Evolutionary conservation across 495 filamentous ascomycete species (phyloP), one percentile per base, ranked within the genome.

Genomic region (Tetracladium marchalianum): DNA sequence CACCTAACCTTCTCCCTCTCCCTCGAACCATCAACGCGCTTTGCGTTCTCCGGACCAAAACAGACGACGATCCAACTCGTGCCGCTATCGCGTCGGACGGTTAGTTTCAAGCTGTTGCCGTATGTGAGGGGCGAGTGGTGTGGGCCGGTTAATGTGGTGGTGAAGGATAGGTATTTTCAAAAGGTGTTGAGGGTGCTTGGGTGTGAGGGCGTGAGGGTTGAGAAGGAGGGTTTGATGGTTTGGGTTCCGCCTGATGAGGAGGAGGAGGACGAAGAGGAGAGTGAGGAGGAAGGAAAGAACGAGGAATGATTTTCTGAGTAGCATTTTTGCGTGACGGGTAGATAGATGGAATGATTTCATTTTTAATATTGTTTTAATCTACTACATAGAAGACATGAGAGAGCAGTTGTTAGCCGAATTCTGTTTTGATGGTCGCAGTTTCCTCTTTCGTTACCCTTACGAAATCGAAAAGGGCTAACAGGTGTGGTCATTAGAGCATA

Each of bases 31-130:
- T 87, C 76, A 56, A 88, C 94, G 48, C 76, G 85, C 11, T 99
- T 99, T 62, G 92, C 87, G 6, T 96, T 99, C 61, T 88, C 84
- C 22, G 92, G 92, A 0, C 71, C 85, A 4, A 97, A 96, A 66
- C 73, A 81, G 39, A 78, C 76, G 5, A 79, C 78, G 2, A 44
- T 95, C 13, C 81, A 90, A 48, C 61, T 97, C 34, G 72, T 92
- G 27, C 92, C 92, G 1, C 66, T 94, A 32, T 86, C 82, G 46
- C 63, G 89, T 39, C 72, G 83, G 32, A 72, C 66, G 0, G 68
- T 94, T 5, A 71, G 71, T 39, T 98, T 86, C 47, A 70, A 78
- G 40, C 35, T 98, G 11, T 58, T 93, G 46, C 76, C 78, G 24
- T 62, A 71, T 15, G 64, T 71, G 11, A 55, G 55, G 9, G 83